These are phyloP conservation scores for Aegilops longissima DNA, from an alignment of 176 grass and related monocot species.

Conservation along the genomic window DNA sequence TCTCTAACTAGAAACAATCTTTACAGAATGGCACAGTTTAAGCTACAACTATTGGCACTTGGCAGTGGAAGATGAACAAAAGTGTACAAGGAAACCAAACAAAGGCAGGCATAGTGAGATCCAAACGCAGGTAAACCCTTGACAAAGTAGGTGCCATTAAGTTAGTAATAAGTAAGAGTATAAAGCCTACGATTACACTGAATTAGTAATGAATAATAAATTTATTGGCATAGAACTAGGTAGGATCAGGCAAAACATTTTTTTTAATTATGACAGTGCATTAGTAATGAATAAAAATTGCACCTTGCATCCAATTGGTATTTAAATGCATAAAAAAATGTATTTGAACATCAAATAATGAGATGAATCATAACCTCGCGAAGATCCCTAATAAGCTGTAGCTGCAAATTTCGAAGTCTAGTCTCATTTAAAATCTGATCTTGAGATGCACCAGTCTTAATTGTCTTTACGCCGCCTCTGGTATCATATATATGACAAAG, in stretches of 20 bases:
- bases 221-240: constrained; percentile 7
- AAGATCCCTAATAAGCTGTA: constrained; percentile 96
- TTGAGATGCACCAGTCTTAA: constrained; percentile 92
- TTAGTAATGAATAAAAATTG: constrained; percentile 5
- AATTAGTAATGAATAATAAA: constrained; percentile 7
- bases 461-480: constrained; percentile 93
- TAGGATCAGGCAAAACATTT: constrained; percentile 11
- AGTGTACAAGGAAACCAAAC: not conserved
- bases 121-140: constrained; percentile 22
- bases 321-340: not conserved
- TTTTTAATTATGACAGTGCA: not conserved
- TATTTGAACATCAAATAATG: not conserved
- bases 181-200: not conserved
- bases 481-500: constrained; percentile 98
- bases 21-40: constrained; percentile 1
- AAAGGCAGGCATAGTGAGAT: constrained; percentile 5
- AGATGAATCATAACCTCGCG: constrained; percentile 67
- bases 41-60: constrained; percentile 26
- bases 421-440: constrained; percentile 99
- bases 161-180: not conserved
- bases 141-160: not conserved
- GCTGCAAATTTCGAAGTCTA: constrained; percentile 88
- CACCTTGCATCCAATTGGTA: not conserved
- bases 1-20: constrained; percentile 9
- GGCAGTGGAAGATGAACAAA: not conserved